Evolutionary conservation across 2,329 filamentous ascomycete genomes (phyloP), one percentile per base, ranked within the genome.

Genomic region (Nothophaeocryptopus gaeumannii): DNA sequence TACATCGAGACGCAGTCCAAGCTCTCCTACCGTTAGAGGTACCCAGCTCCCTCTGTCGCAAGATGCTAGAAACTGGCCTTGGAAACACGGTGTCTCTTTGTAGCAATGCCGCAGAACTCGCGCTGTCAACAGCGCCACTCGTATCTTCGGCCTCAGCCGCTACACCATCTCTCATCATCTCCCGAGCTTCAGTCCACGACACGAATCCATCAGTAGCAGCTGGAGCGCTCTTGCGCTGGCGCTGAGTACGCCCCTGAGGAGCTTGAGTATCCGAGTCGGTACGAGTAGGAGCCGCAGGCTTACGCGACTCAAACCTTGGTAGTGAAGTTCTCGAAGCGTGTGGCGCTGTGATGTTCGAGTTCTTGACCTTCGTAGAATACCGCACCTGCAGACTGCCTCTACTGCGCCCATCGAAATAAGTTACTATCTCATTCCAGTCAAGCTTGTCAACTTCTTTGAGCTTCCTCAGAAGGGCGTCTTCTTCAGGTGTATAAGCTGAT

Each of bases 361-460:
- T 15, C 11, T 40, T 44, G 8, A 56, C 38, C 36, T 48, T 53
- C 5, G 47, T 51, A 34, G 50, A 63, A 46, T 65, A 67, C 14
- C 57, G 58, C 11, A 62, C 58, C 36, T 62, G 54, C 2, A 68
- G 45, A 20, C 64, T 61, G 11, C 57, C 62, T 20, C 20, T 39
- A 5, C 61, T 62, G 2, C 74, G 63, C 9, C 58, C 51, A 1
- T 66, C 61, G 40, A 72, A 70, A 26, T 69, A 59, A 5, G 50
- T 33, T 0, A 61, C 59, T 8, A 76, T 72, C 1, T 67, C 56
- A 2, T 57, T 46, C 71, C 72, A 76, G 8, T 51, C 50, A 3
- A 64, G 51, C 5, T 58, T 56, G 32, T 71, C 67, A 0, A 70
- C 68, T 45, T 74, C 72, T 40, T 70, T 74, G 4, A 76, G 45